Evolutionary conservation across 805 yeast species (phyloP).

Genomic region (Hanseniaspora meyeri): DNA sequence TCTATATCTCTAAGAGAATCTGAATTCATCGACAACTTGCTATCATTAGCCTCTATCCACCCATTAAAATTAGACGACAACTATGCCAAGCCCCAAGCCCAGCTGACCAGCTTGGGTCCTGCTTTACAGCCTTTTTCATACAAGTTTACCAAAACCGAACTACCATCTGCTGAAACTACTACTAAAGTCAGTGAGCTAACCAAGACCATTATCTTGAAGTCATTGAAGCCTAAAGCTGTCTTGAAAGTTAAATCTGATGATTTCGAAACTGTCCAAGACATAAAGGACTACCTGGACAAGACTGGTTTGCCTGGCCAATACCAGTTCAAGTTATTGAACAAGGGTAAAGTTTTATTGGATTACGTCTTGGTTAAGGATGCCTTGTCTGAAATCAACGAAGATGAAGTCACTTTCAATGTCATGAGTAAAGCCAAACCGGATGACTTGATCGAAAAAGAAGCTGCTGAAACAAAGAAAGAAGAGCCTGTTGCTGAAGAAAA

Average conservation of each 20-base stretch:
- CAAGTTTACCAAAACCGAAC: constrained; percentile 23
- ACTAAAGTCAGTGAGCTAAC: not conserved
- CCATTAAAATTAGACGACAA: constrained; percentile 25
- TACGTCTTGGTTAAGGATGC: constrained; percentile 30
- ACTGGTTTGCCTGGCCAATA: constrained; percentile 28
- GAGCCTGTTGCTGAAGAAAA: constrained; percentile 7
- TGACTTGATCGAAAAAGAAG: not conserved
- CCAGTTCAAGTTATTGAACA: constrained; percentile 41
- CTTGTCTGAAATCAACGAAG: constrained; percentile 20
- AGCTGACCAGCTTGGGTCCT: constrained; percentile 33
- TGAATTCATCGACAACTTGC: constrained; percentile 39
- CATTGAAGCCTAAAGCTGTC: constrained; percentile 49
- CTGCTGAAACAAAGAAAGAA: not conserved
- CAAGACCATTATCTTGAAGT: constrained; percentile 35
- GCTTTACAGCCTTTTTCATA: constrained; percentile 38
- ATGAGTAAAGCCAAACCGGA: constrained; percentile 28
- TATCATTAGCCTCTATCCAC: constrained; percentile 37
- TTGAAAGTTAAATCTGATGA: constrained; percentile 3
- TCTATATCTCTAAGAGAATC: constrained; percentile 24
- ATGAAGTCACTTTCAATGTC: constrained; percentile 32
- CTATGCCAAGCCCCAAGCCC: constrained; percentile 24
- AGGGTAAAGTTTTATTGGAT: constrained; percentile 53
- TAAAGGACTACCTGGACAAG: constrained; percentile 26
- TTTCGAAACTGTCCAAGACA: constrained; percentile 28
- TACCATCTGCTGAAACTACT: not conserved